These are phyloP conservation scores for Metschnikowia drakensbergensis DNA, from an alignment of 805 yeast species.

Conservation along the genomic window DNA sequence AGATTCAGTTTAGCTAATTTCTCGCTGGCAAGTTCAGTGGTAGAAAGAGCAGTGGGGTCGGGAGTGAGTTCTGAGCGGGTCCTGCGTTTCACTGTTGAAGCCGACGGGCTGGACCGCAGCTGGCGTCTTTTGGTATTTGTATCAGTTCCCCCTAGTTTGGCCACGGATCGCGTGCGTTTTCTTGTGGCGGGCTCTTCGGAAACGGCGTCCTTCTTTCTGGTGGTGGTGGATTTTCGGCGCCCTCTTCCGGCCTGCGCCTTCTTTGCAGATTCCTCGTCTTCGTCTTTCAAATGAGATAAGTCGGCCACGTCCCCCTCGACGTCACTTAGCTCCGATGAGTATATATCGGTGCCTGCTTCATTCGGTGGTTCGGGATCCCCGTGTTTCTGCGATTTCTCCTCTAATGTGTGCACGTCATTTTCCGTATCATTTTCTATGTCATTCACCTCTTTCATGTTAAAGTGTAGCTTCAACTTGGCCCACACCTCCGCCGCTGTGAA, in stretches of 20 bases:
- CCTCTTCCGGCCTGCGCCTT: conserved; percentile 3
- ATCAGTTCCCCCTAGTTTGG: conserved; percentile 17
- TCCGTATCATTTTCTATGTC: conserved; percentile 40
- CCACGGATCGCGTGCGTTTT: conserved; percentile 20
- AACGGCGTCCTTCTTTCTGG: conserved; percentile 9
- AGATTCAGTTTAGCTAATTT: neutral
- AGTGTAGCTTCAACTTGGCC: conserved; percentile 50
- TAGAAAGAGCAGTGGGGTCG: conserved; percentile 5
- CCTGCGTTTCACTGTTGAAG: conserved; percentile 13
- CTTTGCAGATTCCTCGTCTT: conserved; percentile 9
- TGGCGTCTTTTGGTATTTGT: conserved; percentile 10
- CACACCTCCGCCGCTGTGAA: conserved; percentile 52
- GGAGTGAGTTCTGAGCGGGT: conserved; percentile 18
- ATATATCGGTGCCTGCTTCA: conserved; percentile 5
- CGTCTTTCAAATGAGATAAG: conserved; percentile 15
- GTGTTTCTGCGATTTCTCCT: neutral
- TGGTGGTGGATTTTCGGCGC: conserved; percentile 7
- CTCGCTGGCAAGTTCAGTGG: neutral
- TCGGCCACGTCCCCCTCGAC: conserved; percentile 18
- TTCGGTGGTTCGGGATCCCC: neutral
- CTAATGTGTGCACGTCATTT: neutral
- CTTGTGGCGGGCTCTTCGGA: conserved; percentile 8
- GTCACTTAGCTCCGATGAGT: conserved; percentile 21
- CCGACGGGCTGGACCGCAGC: conserved; percentile 8
- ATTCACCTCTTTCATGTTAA: conserved; percentile 57